phyloP scores from a whole-genome alignment of 768 basidiomycete genomes.

The Termitomyces heimii region DNA sequence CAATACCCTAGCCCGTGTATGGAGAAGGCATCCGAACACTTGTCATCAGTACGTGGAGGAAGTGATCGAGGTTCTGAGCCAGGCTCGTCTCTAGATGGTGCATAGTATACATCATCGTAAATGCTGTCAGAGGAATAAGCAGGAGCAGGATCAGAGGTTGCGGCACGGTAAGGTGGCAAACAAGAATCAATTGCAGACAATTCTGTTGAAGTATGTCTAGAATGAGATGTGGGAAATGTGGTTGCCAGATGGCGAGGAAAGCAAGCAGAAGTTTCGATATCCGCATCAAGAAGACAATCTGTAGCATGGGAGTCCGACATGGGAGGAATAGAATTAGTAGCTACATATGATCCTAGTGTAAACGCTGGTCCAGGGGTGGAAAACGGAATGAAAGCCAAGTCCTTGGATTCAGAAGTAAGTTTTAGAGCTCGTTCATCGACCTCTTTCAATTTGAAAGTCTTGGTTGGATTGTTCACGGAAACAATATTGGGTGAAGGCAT shows the following conservation, averaged over 20 bases:
- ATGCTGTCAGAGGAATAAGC: slow-evolving; percentile 16
- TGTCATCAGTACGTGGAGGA: background rate
- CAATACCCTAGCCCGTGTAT: slow-evolving; percentile 43
- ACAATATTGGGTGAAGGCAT: background rate
- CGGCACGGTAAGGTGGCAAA: slow-evolving; percentile 10
- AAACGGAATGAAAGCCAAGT: slow-evolving; percentile 11
- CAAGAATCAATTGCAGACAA: background rate
- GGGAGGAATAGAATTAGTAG: background rate
- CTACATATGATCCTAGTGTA: background rate
- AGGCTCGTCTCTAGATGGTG: slow-evolving; percentile 12
- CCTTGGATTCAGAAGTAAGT: background rate
- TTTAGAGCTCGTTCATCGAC: background rate
- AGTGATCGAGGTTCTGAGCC: slow-evolving; percentile 11
- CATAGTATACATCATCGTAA: slow-evolving; percentile 8
- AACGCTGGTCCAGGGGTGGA: slow-evolving; percentile 16
- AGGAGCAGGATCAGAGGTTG: slow-evolving; percentile 11
- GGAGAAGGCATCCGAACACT: slow-evolving; percentile 25
- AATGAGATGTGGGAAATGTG: background rate
- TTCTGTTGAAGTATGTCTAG: background rate
- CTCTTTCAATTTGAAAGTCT: background rate
- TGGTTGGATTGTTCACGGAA: background rate
- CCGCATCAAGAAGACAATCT: background rate
- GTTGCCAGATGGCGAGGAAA: background rate
- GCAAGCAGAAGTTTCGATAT: background rate
- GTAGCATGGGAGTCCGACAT: background rate